Conservation (phyloP, 495 filamentous ascomycete genomes). For the Rostrohypoxylon terebratum region DNA sequence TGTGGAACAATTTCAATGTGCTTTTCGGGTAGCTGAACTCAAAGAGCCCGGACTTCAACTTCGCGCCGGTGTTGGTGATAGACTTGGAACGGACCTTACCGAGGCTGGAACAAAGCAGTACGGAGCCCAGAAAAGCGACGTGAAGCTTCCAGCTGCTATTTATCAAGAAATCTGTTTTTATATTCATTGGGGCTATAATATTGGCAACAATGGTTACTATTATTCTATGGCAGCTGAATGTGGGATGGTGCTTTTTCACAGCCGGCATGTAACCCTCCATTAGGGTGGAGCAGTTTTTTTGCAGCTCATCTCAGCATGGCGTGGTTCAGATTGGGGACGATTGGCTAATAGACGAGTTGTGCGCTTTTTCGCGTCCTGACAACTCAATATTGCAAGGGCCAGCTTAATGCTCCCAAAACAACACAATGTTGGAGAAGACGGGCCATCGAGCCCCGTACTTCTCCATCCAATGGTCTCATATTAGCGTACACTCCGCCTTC, state of each 20-base stretch:
- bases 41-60: constrained; percentile 3
- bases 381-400: constrained; percentile 2
- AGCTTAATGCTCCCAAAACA: constrained; percentile 6
- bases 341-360: constrained; percentile 3
- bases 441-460: constrained; percentile 34
- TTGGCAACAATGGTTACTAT: not conserved
- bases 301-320: constrained; percentile 10
- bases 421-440: constrained; percentile 38
- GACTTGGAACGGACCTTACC: constrained; percentile 15
- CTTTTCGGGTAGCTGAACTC: not conserved
- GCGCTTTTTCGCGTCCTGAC: not conserved
- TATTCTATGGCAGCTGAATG: not conserved
- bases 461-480: constrained; percentile 25
- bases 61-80: not conserved
- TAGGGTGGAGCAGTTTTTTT: constrained; percentile 1
- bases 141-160: constrained; percentile 9
- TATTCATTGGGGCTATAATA: constrained; percentile 12
- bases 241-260: not conserved
- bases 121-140: not conserved
- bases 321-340: constrained; percentile 5
- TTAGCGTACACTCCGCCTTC: constrained; percentile 10
- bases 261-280: constrained; percentile 19
- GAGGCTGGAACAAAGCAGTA: constrained; percentile 14
- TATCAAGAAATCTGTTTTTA: constrained; percentile 26
- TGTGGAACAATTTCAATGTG: not conserved